phyloP scores from a whole-genome alignment of 805 yeast genomes.

The Aciculoconidium aculeatum region DNA sequence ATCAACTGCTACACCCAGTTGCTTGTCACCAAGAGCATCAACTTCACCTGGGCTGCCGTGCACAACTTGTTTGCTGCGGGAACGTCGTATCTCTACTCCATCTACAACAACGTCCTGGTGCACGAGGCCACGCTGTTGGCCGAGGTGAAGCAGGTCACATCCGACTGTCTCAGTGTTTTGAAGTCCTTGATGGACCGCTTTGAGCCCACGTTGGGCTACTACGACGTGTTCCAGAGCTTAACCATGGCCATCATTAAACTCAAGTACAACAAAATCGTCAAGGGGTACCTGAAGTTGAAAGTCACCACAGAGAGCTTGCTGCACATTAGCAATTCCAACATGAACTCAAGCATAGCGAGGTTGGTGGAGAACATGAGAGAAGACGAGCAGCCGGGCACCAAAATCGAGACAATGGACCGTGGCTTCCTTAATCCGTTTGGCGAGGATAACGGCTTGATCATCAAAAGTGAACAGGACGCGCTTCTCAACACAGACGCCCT shows the following conservation, averaged over 20 bases:
- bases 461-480: not conserved
- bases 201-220: constrained; percentile 71
- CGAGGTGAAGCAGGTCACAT: constrained; percentile 43
- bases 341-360: constrained; percentile 33
- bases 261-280: constrained; percentile 36
- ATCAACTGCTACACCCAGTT: constrained; percentile 58
- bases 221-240: constrained; percentile 64
- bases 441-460: not conserved
- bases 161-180: constrained; percentile 52
- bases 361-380: constrained; percentile 28
- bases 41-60: constrained; percentile 91
- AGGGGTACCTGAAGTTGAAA: constrained; percentile 10
- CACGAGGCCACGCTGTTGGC: constrained; percentile 40
- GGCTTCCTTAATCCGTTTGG: constrained; percentile 7
- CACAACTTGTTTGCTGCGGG: constrained; percentile 89
- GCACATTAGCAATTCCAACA: constrained; percentile 17
- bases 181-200: constrained; percentile 61
- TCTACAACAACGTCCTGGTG: constrained; percentile 61
- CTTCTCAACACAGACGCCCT: not conserved
- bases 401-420: constrained; percentile 1
- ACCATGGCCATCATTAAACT: constrained; percentile 66
- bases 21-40: constrained; percentile 51
- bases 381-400: not conserved
- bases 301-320: constrained; percentile 7
- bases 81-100: constrained; percentile 71